A percentile compares a stretch with the other conserved stretches of the same genome.
Evolutionary conservation across 768 basidiomycete genomes (phyloP).

Genomic region (Artomyces pyxidatus): DNA sequence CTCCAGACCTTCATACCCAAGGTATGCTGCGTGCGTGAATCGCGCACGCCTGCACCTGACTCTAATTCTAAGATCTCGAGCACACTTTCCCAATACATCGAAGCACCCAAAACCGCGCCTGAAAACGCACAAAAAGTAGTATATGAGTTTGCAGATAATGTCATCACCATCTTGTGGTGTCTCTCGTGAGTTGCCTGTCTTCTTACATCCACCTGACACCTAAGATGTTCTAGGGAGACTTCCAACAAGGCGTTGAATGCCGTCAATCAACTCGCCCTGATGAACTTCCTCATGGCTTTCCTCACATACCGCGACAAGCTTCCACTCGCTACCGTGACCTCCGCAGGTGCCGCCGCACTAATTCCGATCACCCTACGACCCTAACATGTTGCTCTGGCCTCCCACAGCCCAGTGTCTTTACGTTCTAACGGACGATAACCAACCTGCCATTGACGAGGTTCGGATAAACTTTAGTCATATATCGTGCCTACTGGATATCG

Average conservation of each 20-base stretch:
- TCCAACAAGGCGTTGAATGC: conserved; percentile 87
- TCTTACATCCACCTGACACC: not conserved
- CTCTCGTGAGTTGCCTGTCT: conserved; percentile 64
- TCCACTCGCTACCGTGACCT: conserved; percentile 61
- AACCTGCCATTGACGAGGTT: conserved; percentile 60
- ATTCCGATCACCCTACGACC: not conserved
- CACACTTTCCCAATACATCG: conserved; percentile 60
- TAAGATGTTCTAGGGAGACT: conserved; percentile 56
- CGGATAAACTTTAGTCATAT: conserved; percentile 52
- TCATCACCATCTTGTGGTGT: conserved; percentile 91
- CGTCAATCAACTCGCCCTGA: conserved; percentile 71
- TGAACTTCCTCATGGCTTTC: conserved; percentile 89
- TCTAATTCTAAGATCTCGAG: conserved; percentile 52
- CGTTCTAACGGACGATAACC: conserved; percentile 88
- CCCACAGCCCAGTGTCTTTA: conserved; percentile 80
- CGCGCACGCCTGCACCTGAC: conserved; percentile 1
- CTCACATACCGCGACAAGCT: conserved; percentile 61
- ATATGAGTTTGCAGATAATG: conserved; percentile 85
- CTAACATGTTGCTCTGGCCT: not conserved
- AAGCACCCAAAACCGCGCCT: conserved; percentile 50
- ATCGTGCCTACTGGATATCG: conserved; percentile 57
- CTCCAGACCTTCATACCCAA: conserved; percentile 72
- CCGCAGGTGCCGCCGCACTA: conserved; percentile 53
- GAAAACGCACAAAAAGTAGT: conserved; percentile 69
- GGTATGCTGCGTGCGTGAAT: conserved; percentile 31